Conservation (phyloP, 805 yeast genomes). For the Kluyveromyces wickerhamii region DNA sequence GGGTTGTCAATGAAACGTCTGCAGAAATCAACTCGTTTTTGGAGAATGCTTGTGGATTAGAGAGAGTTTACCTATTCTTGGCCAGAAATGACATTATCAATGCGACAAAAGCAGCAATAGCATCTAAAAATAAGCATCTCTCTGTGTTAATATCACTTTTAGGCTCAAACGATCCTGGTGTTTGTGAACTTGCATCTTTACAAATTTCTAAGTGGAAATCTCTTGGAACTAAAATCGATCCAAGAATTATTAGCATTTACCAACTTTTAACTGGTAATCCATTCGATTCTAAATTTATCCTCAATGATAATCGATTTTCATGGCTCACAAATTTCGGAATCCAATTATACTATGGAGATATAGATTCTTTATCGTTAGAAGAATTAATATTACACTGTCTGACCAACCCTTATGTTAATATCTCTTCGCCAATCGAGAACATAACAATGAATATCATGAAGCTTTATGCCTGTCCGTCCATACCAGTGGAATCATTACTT, state of each 20-base stretch:
- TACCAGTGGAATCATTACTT: background rate
- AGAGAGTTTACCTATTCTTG: slow-evolving; percentile 41
- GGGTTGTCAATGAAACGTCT: slow-evolving; percentile 47
- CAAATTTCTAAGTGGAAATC: slow-evolving; percentile 65
- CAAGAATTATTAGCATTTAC: slow-evolving; percentile 53
- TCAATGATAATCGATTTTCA: slow-evolving; percentile 40
- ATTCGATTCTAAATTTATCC: slow-evolving; percentile 23
- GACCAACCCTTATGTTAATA: slow-evolving; percentile 9
- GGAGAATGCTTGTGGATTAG: slow-evolving; percentile 33
- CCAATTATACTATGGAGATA: slow-evolving; percentile 54
- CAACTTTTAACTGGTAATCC: slow-evolving; percentile 52
- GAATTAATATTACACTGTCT: slow-evolving; percentile 26
- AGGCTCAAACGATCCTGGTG: slow-evolving; percentile 61
- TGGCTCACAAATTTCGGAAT: slow-evolving; percentile 62
- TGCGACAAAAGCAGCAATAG: slow-evolving; percentile 57
- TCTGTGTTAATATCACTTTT: slow-evolving; percentile 60
- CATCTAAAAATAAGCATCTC: slow-evolving; percentile 59
- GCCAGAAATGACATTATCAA: slow-evolving; percentile 48
- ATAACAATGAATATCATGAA: slow-evolving; percentile 23
- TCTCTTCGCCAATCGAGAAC: slow-evolving; percentile 10
- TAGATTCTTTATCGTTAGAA: slow-evolving; percentile 30
- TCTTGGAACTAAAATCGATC: slow-evolving; percentile 34
- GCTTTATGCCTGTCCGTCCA: slow-evolving; percentile 16
- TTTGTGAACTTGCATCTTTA: slow-evolving; percentile 43
- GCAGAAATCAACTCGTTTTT: slow-evolving; percentile 30